Base-by-base conservation (phyloP, 2,329 filamentous ascomycete genomes). In the Penicillium rolfsii region DNA sequence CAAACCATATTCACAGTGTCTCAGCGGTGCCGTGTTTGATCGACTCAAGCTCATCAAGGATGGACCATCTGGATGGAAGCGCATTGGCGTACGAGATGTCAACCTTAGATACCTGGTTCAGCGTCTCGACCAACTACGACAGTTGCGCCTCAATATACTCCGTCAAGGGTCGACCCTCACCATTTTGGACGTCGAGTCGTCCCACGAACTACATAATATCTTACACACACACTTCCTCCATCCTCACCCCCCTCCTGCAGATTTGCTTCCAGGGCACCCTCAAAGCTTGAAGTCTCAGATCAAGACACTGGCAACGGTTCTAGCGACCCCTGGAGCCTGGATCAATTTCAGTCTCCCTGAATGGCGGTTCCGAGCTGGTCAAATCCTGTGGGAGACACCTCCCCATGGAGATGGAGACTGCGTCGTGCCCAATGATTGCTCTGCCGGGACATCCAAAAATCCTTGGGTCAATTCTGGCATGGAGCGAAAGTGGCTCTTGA, bases 401-500 rank as follows among this genome's bases (percentile, higher is more conserved):
- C 72, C 73, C 3, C 76, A 79, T 63, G 67, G 61, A 5, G 74
- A 77, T 30, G 76, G 74, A 0, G 76, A 78, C 55, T 73, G 66
- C 40, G 38, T 72, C 9, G 66, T 70, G 16, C 45, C 55, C 7
- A 57, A 52, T 33, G 50, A 48, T 35, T 62, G 52, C n/a, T 22
- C 46, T 16, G 16, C 57, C 4, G 57, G 48, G 11, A 33, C 56
- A 5, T 52, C 67, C 5, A 55, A 64, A 5, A 68, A 72, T 26
- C 55, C 68, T 7, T 73, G 74, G 65, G 53, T 64, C 19, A 67
- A 71, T 38, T 60, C 68, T 5, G 65, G 67, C 0, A 65, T 76
- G 28, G 82, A 85, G 62, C 77, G 83, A 52, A 83, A 85, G 56
- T 81, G 85, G 70, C 66, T 85, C 19, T 70, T 87, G 4, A 71